phyloP scores from a whole-genome alignment of 1,284 basidiomycete genomes.

The Leccinum huronense region DNA sequence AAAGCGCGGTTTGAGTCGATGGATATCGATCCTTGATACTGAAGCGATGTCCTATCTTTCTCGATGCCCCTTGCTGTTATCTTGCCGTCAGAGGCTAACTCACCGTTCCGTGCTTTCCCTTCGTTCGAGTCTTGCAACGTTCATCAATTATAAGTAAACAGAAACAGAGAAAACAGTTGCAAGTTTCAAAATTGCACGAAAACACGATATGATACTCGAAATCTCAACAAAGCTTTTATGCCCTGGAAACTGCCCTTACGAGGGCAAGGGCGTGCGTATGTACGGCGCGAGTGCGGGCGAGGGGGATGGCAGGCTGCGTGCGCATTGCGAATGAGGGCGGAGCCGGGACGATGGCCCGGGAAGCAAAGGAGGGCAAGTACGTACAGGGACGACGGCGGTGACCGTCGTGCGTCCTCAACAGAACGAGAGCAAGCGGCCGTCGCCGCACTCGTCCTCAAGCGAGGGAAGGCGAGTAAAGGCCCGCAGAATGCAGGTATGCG shows the following conservation, averaged over 20 bases:
- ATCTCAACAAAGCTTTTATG: slow-evolving; percentile 3
- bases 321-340: no score
- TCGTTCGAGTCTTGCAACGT: not conserved
- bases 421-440: not conserved
- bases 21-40: slow-evolving; percentile 16
- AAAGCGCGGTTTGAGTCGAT: slow-evolving; percentile 15
- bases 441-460: not conserved
- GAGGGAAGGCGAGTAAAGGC: not conserved
- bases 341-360: no score
- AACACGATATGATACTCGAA: slow-evolving; percentile 13
- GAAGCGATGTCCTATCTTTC: not conserved
- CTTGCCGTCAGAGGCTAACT: not conserved
- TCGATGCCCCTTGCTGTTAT: slow-evolving; percentile 1
- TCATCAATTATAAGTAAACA: slow-evolving; percentile 2
- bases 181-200: slow-evolving; percentile 12
- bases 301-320: no score
- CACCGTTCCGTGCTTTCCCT: not conserved
- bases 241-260: not conserved
- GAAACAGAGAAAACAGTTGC: not conserved
- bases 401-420: no score
- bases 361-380: not conserved
- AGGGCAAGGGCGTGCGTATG: not conserved
- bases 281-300: no score
- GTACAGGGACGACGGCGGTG: not conserved
- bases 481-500: not conserved